These are phyloP conservation scores for Umbelopsis ramanniana DNA, from an alignment of 192 early-diverging fungal genomes.

Conservation along the genomic window DNA sequence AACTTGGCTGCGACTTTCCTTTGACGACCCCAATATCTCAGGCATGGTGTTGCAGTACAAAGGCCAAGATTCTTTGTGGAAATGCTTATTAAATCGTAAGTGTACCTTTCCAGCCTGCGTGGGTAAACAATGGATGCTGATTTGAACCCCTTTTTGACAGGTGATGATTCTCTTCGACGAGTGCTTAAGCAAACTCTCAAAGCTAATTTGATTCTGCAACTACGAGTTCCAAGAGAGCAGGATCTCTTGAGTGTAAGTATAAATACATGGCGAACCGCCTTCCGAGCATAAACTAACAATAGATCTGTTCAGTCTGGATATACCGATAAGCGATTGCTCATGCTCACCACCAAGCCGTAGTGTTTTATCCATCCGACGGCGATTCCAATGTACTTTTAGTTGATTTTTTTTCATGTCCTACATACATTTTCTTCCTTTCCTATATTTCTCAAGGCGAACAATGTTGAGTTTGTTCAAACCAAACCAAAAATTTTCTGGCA, in stretches of 20 bases:
- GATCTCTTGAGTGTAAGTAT: constrained; percentile 46
- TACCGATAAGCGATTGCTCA: constrained; percentile 43
- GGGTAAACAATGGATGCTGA: neutral
- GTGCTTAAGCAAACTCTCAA: constrained; percentile 41
- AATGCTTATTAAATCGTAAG: constrained; percentile 46
- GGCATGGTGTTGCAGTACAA: constrained; percentile 49
- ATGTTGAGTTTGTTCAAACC: neutral
- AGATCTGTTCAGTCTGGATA: constrained; percentile 37
- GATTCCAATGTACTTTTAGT: constrained; percentile 20
- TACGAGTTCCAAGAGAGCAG: constrained; percentile 43
- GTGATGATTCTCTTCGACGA: constrained; percentile 44
- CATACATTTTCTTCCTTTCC: neutral
- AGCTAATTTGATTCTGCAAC: constrained; percentile 32
- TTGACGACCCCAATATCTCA: constrained; percentile 39
- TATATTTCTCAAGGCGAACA: neutral
- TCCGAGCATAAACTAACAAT: neutral
- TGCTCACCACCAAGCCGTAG: constrained; percentile 31
- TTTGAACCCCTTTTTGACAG: constrained; percentile 20
- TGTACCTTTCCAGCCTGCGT: neutral
- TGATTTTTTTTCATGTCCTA: constrained; percentile 3
- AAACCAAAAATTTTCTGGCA: too few relatives aligned
- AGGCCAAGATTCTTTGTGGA: constrained; percentile 44
- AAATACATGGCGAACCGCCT: neutral
- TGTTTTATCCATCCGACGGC: neutral
- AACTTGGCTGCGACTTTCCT: constrained; percentile 41